These are phyloP conservation scores for Ustilago xerochloae DNA, from an alignment of 1,284 basidiomycete genomes.

Conservation along the genomic window DNA sequence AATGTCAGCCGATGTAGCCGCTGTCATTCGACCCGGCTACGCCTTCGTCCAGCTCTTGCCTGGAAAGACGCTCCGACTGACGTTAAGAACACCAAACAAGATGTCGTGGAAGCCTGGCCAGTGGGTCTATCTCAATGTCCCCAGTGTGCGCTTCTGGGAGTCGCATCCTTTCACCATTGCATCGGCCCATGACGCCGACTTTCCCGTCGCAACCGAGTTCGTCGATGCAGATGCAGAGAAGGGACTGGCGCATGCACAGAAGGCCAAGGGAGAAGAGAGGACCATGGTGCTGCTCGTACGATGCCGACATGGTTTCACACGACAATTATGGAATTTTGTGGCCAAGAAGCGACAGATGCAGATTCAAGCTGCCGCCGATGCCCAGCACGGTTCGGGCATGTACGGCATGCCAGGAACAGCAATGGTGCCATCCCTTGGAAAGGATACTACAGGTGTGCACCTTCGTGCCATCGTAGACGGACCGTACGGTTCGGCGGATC, in stretches of 20 bases:
- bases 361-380: conserved; percentile 51
- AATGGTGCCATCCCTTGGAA: conserved; percentile 51
- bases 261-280: conserved; percentile 69
- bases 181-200: conserved; percentile 74
- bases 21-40: conserved; percentile 72
- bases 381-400: conserved; percentile 32
- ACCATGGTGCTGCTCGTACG: conserved; percentile 81
- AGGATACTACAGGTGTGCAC: conserved; percentile 72
- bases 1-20: conserved; percentile 58
- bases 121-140: conserved; percentile 80
- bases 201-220: conserved; percentile 48
- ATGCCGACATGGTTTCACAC: conserved; percentile 81
- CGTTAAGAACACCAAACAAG: conserved; percentile 73
- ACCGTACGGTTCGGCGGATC: conserved; percentile 79
- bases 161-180: conserved; percentile 86
- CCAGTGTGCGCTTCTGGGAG: conserved; percentile 76
- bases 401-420: conserved; percentile 51
- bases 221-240: conserved; percentile 48
- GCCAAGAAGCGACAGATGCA: conserved; percentile 50
- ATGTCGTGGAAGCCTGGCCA: conserved; percentile 80
- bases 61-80: conserved; percentile 80
- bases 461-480: conserved; percentile 79
- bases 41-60: conserved; percentile 82
- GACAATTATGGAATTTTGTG: conserved; percentile 76
- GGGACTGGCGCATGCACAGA: conserved; percentile 56